These are phyloP conservation scores for Saksenaea oblongispora DNA, from an alignment of 371 early-diverging fungal species.

Conservation along the genomic window DNA sequence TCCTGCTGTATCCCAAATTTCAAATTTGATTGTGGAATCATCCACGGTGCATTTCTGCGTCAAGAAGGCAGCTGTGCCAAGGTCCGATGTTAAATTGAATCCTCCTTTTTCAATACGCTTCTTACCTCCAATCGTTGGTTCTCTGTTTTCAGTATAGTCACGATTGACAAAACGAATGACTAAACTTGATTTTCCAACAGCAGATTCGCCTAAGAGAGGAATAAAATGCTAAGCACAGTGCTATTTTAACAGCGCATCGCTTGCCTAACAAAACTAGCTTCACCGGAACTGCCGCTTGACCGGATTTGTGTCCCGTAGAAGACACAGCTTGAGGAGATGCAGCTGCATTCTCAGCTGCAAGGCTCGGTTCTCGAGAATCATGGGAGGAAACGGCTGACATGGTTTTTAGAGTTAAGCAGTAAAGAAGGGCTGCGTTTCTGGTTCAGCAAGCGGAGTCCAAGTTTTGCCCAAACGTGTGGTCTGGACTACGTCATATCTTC, in stretches of 20 bases:
- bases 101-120: too few relatives aligned
- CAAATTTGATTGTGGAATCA: conserved; percentile 75
- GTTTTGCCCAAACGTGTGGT: too few relatives aligned
- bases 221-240: not conserved
- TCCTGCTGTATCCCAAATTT: conserved; percentile 96
- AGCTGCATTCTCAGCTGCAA: not conserved
- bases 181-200: conserved; percentile 85
- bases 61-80: conserved; percentile 73
- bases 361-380: not conserved
- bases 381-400: not conserved
- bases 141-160: conserved; percentile 94
- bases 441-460: too few relatives aligned
- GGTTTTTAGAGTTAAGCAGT: conserved; percentile 1
- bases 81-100: too few relatives aligned
- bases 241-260: not conserved
- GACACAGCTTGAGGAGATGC: not conserved
- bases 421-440: not conserved
- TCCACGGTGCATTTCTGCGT: conserved; percentile 72
- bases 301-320: not conserved
- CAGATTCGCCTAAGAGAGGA: conserved; percentile 72
- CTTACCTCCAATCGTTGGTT: conserved; percentile 96
- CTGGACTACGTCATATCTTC: too few relatives aligned
- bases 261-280: conserved; percentile 28
- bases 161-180: conserved; percentile 90
- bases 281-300: conserved; percentile 4